Percentiles rank a stretch among this genome's conserved stretches.
Evolutionary conservation across 305 asterid genomes (phyloP).

Genomic region (Fraxinus latifolia): DNA sequence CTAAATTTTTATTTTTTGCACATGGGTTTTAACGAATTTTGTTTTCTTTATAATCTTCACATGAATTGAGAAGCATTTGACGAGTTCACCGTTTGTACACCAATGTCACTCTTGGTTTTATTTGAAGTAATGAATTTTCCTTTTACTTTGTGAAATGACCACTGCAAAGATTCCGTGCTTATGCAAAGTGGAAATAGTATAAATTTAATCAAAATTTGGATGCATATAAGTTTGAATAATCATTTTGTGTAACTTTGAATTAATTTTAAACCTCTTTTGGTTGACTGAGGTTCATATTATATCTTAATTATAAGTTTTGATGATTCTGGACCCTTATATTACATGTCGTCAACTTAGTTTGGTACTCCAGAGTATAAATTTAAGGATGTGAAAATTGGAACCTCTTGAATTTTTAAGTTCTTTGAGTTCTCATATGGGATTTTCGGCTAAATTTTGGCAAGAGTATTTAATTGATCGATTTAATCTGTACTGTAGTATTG

Average conservation of each 20-base stretch:
- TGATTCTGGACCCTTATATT: not conserved
- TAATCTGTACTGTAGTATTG: not conserved
- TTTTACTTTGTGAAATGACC: not conserved
- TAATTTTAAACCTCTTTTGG: not conserved
- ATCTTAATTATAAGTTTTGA: not conserved
- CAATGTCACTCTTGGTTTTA: conserved; percentile 1
- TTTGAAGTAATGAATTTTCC: not conserved
- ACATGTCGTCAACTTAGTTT: not conserved
- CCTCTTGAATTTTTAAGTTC: not conserved
- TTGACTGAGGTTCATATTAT: not conserved
- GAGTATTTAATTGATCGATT: not conserved
- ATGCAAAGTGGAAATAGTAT: not conserved
- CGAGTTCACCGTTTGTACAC: conserved; percentile 13
- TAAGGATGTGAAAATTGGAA: not conserved
- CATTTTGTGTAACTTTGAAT: not conserved
- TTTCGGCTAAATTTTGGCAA: not conserved
- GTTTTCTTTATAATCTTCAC: not conserved
- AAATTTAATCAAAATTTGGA: not conserved
- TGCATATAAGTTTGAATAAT: not conserved
- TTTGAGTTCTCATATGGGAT: not conserved
- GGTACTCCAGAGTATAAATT: not conserved
- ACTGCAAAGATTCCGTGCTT: not conserved
- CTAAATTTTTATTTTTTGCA: not conserved
- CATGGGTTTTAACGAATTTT: conserved; percentile 4
- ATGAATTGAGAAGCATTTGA: conserved; percentile 19